These are phyloP conservation scores for Boletus insuetus DNA, from an alignment of 768 basidiomycete species.

Conservation along the genomic window DNA sequence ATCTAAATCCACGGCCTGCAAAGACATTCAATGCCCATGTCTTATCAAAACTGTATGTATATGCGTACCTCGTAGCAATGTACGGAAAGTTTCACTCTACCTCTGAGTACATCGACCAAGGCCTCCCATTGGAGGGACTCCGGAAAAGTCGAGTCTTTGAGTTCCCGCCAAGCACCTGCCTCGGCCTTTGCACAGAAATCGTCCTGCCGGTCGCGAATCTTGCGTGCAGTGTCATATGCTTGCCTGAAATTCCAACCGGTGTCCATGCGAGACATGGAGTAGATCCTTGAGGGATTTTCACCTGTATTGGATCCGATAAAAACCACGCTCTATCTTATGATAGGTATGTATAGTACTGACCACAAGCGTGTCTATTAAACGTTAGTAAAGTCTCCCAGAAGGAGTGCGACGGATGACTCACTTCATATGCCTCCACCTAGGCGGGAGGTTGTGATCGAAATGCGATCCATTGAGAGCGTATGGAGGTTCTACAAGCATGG, in stretches of 20 bases:
- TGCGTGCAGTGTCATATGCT: slow-evolving; percentile 75
- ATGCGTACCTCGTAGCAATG: slow-evolving; percentile 38
- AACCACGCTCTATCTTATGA: background rate
- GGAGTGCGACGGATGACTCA: slow-evolving; percentile 1
- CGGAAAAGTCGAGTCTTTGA: slow-evolving; percentile 42
- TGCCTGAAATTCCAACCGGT: slow-evolving; percentile 71
- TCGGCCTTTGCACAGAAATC: slow-evolving; percentile 64
- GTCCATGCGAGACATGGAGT: slow-evolving; percentile 69
- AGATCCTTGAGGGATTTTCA: slow-evolving; percentile 35
- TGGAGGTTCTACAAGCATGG: slow-evolving; percentile 51
- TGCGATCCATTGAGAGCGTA: slow-evolving; percentile 35
- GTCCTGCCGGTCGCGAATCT: slow-evolving; percentile 68
- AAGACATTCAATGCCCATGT: background rate
- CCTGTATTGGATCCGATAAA: slow-evolving; percentile 10
- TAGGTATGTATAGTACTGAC: slow-evolving; percentile 28
- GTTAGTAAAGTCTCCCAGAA: background rate
- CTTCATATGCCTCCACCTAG: slow-evolving; percentile 32
- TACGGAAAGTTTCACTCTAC: slow-evolving; percentile 54
- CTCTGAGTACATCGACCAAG: slow-evolving; percentile 73
- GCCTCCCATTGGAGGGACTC: slow-evolving; percentile 75
- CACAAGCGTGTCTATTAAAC: slow-evolving; percentile 37
- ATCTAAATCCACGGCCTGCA: slow-evolving; percentile 67
- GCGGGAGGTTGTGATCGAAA: slow-evolving; percentile 16
- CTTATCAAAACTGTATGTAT: background rate
- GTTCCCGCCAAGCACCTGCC: slow-evolving; percentile 37